phyloP scores from a whole-genome alignment of 2,329 filamentous ascomycete species.

The Ophiostoma quercus region DNA sequence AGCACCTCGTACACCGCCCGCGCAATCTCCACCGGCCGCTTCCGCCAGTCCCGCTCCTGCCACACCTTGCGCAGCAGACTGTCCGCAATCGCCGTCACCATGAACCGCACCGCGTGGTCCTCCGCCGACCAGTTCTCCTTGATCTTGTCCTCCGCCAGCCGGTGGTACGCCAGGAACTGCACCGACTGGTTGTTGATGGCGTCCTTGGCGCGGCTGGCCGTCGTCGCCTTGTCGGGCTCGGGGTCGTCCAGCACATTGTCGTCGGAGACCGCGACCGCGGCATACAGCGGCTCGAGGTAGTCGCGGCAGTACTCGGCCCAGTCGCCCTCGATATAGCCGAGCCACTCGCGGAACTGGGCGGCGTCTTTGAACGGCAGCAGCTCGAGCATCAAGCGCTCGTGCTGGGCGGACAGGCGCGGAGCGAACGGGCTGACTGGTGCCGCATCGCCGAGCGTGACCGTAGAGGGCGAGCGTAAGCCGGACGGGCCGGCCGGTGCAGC shows the following conservation, averaged over 20 bases:
- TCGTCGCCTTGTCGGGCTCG: constrained; percentile 30
- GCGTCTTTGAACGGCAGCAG: constrained; percentile 37
- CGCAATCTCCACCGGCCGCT: constrained; percentile 32
- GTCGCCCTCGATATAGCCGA: constrained; percentile 34
- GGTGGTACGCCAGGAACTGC: constrained; percentile 36
- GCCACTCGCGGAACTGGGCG: constrained; percentile 36
- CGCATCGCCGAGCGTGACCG: neutral
- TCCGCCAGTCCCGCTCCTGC: constrained; percentile 34
- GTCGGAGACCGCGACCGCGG: neutral
- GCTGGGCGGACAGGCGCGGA: constrained; percentile 31
- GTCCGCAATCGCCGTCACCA: constrained; percentile 36
- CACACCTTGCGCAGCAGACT: constrained; percentile 35
- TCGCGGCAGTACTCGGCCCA: constrained; percentile 38
- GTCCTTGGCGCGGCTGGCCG: constrained; percentile 32
- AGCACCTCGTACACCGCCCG: constrained; percentile 38
- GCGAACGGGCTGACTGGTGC: neutral
- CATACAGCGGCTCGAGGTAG: constrained; percentile 28
- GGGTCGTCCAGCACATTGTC: neutral
- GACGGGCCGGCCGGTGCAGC: neutral
- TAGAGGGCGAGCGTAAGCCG: neutral
- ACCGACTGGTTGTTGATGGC: constrained; percentile 32
- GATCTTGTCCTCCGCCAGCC: constrained; percentile 33
- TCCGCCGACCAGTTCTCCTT: constrained; percentile 36
- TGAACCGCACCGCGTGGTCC: constrained; percentile 40
- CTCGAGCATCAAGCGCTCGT: constrained; percentile 39